A percentile compares a stretch with the other conserved stretches of the same genome.
These are phyloP conservation scores for Ilyonectria sp. DNA, from an alignment of 2,329 filamentous ascomycete species.

Conservation along the genomic window DNA sequence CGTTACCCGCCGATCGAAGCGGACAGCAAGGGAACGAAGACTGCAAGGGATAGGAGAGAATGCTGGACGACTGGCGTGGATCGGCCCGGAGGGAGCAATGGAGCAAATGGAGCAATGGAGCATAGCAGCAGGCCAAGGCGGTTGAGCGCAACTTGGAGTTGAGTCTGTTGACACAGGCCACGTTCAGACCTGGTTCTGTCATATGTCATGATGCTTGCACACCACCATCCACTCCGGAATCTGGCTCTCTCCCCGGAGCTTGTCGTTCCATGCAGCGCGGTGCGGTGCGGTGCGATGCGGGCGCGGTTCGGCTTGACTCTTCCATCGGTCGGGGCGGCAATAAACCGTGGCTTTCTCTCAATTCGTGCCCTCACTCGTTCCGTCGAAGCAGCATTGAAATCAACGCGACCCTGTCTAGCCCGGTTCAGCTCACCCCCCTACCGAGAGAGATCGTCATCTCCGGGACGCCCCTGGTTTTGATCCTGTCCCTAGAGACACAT, in stretches of 20 bases:
- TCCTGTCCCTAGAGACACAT: conserved; percentile 1
- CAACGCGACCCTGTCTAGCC: background rate
- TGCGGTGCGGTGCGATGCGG: background rate
- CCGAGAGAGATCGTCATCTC: conserved; percentile 18
- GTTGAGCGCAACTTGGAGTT: conserved; percentile 23
- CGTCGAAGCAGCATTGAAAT: background rate
- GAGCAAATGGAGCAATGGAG: conserved; percentile 3
- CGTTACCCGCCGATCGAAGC: conserved; percentile 20
- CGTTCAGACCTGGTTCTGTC: conserved; percentile 4
- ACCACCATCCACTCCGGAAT: conserved; percentile 7
- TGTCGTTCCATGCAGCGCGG: background rate
- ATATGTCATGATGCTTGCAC: conserved; percentile 13
- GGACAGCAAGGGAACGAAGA: background rate
- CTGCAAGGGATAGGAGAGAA: conserved; percentile 13
- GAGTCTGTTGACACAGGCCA: conserved; percentile 7
- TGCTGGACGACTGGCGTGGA: background rate
- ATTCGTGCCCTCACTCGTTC: background rate
- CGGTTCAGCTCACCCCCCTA: background rate
- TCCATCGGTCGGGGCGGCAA: conserved; percentile 11
- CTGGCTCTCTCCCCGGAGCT: background rate
- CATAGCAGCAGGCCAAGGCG: conserved; percentile 20
- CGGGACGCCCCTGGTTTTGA: conserved; percentile 1
- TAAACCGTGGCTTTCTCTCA: conserved; percentile 6
- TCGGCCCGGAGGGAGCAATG: background rate
- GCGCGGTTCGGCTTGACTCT: background rate